Evolutionary conservation across 2,329 filamentous ascomycete species (phyloP), one percentile per base, ranked within the genome.

Genomic region (Talaromyces sp.): DNA sequence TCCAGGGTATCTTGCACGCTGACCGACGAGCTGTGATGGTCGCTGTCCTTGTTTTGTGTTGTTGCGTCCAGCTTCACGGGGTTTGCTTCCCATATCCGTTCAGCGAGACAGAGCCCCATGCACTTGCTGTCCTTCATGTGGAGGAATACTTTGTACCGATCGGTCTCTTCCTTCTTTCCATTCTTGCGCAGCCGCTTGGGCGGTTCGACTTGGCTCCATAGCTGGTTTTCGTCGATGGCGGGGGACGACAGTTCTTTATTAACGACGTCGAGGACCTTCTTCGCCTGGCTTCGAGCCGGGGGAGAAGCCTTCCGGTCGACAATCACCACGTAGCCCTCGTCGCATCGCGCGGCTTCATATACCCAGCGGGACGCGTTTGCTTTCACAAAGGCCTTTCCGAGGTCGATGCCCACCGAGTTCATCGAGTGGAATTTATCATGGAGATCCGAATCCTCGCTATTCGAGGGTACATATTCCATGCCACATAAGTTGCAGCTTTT

Each of bases 391-490:
- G 80, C 78, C 70, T 84, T 86, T 19, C 82, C 82, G 39, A 88
- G 77, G 65, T 88, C 84, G 22, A 88, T 81, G 1, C 87, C 87
- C 27, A 83, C 82, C 2, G 81, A 76, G 66, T 86, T 84, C 74
- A 84, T 83, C 39, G 83, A 82, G 70, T 89, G 87, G 66, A 85
- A 89, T 64, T 85, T 86, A 65, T 83, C 82, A 69, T 89, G 87
- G 59, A 89, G 69, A 7, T 80, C 81, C n/a, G 79, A 77, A 66
- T 89, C 87, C 67, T 88, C 85, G 7, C 77, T 73, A 56, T 83
- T 83, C 0, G 85, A 87, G 4, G 85, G 83, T 36, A 85, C 80
- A 66, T 88, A 89, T 58, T 87, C 84, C 87, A 89, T 89, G 0
- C 84, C 84, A 67, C 87, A 89, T 2, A 76, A 77, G 42, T 77